These are phyloP conservation scores for Botrytis aclada DNA, from an alignment of 2,329 filamentous ascomycete species.

Conservation along the genomic window DNA sequence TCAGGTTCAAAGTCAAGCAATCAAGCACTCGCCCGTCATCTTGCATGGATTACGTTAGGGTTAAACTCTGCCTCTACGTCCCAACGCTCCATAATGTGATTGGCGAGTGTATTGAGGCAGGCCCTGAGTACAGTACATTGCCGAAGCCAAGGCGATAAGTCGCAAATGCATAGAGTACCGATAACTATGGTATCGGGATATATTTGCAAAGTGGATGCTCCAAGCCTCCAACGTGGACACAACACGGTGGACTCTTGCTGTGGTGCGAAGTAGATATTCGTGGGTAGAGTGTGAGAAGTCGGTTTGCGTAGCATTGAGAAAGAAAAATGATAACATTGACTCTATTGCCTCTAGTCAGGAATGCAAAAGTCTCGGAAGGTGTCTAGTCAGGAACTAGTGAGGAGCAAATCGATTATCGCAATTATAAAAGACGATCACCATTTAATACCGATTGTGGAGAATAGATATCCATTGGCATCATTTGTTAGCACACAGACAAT, in stretches of 20 bases:
- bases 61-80: not conserved
- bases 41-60: not conserved
- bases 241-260: not conserved
- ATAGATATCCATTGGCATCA: not conserved
- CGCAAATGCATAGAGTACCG: not conserved
- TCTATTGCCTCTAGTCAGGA: not conserved
- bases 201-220: not conserved
- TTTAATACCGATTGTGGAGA: not conserved
- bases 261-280: not conserved
- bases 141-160: slow-evolving; percentile 1
- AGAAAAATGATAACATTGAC: slow-evolving; percentile 1
- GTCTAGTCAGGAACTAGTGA: slow-evolving; percentile 2
- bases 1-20: not conserved
- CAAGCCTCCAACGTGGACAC: not conserved
- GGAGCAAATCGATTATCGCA: slow-evolving; percentile 6
- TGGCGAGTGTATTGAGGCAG: not conserved
- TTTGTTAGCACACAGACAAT: not conserved
- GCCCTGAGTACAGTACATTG: not conserved
- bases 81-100: not conserved
- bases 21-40: slow-evolving; percentile 9
- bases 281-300: not conserved
- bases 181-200: not conserved
- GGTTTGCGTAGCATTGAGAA: not conserved
- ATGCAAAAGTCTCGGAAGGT: not conserved
- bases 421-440: slow-evolving; percentile 10